phyloP scores from a whole-genome alignment of 148 eudicot species.

The Rhododendron mucronatum region DNA sequence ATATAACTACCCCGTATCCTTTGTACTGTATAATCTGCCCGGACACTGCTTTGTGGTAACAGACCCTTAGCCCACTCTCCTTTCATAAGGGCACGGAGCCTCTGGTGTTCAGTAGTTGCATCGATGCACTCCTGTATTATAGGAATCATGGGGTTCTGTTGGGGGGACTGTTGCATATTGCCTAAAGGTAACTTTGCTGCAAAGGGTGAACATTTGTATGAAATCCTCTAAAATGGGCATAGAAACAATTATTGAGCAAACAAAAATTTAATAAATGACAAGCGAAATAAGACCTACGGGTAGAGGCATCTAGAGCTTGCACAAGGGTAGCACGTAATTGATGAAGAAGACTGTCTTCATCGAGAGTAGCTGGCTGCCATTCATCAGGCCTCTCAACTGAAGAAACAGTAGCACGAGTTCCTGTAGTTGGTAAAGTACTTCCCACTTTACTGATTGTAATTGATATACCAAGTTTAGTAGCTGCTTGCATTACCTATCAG shows the following conservation, averaged over 20 bases:
- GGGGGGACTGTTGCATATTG: constrained; percentile 57
- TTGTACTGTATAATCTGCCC: constrained; percentile 79
- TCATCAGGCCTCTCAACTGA: constrained; percentile 53
- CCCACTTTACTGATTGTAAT: constrained; percentile 66
- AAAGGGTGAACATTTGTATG: constrained; percentile 10
- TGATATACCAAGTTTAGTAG: constrained; percentile 66
- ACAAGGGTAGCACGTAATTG: constrained; percentile 60
- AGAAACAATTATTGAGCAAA: neutral
- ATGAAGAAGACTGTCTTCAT: constrained; percentile 81
- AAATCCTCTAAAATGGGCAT: neutral
- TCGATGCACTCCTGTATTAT: constrained; percentile 77
- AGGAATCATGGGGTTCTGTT: constrained; percentile 45
- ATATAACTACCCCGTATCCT: constrained; percentile 60
- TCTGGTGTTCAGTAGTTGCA: constrained; percentile 85
- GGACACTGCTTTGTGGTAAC: constrained; percentile 85
- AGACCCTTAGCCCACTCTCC: constrained; percentile 92
- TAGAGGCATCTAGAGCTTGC: constrained; percentile 71
- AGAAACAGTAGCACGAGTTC: constrained; percentile 42
- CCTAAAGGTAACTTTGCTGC: constrained; percentile 46
- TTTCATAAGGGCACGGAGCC: constrained; percentile 77
- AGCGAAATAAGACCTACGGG: constrained; percentile 30
- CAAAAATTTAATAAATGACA: neutral
- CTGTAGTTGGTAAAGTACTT: constrained; percentile 45
- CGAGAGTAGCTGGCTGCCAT: constrained; percentile 74
- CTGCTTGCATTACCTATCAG: constrained; percentile 76